These are phyloP conservation scores for Dactylonectria estremocensis DNA, from an alignment of 2,329 filamentous ascomycete species.

Conservation along the genomic window DNA sequence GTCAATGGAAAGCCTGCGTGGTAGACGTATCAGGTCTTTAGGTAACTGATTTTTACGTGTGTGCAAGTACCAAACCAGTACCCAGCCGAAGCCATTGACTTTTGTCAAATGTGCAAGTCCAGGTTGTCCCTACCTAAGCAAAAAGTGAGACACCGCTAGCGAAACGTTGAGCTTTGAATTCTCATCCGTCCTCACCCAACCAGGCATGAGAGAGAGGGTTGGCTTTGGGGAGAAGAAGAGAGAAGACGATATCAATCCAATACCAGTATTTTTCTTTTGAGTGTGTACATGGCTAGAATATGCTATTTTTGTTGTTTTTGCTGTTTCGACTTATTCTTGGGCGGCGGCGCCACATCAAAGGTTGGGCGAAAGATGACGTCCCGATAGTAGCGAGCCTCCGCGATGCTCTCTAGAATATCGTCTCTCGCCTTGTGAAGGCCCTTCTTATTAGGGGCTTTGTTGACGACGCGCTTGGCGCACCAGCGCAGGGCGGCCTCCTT, in stretches of 20 bases:
- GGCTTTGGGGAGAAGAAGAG: not conserved
- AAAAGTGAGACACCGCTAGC: not conserved
- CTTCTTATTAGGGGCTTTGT: constrained; percentile 79
- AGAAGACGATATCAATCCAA: not conserved
- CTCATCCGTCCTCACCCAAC: not conserved
- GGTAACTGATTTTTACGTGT: not conserved
- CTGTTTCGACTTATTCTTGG: constrained; percentile 43
- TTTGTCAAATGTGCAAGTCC: not conserved
- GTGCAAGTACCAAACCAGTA: not conserved
- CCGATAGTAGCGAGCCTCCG: constrained; percentile 88
- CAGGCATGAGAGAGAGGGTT: not conserved
- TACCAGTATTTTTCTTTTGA: not conserved
- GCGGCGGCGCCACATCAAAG: constrained; percentile 42
- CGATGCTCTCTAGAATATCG: constrained; percentile 96
- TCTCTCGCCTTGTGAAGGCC: constrained; percentile 85
- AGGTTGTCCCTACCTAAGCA: not conserved
- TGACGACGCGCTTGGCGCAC: constrained; percentile 67
- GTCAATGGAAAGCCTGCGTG: no score
- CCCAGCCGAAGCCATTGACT: not conserved
- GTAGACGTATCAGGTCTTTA: not conserved
- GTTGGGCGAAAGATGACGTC: constrained; percentile 73
- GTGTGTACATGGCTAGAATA: not conserved
- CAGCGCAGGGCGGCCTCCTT: constrained; percentile 93
- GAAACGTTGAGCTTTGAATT: not conserved
- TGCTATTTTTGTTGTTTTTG: constrained; percentile 9